These are phyloP conservation scores for Hypoxylon trugodes DNA, from an alignment of 495 filamentous ascomycete genomes.

Conservation along the genomic window DNA sequence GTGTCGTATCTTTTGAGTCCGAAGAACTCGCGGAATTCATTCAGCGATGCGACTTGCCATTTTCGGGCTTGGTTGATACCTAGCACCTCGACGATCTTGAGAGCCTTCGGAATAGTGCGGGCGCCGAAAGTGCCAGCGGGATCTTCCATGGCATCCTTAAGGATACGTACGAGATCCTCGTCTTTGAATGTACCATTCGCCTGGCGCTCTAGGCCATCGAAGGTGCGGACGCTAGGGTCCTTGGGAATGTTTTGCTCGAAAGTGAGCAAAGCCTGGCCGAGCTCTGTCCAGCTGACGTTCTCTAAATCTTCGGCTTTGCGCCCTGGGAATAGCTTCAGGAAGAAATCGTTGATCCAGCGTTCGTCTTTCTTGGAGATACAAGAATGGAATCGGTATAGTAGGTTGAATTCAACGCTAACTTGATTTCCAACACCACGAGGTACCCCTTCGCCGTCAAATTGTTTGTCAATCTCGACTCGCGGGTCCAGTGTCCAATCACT, in stretches of 20 bases:
- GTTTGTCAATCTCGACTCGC: conserved; percentile 65
- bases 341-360: conserved; percentile 70
- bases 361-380: conserved; percentile 71
- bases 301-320: conserved; percentile 60
- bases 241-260: conserved; percentile 61
- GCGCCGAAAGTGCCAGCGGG: conserved; percentile 67
- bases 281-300: conserved; percentile 61
- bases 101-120: conserved; percentile 70
- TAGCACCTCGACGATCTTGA: conserved; percentile 76
- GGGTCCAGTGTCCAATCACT: conserved; percentile 82
- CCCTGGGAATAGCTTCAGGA: conserved; percentile 64
- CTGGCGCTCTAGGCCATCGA: conserved; percentile 66
- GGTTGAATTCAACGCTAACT: conserved; percentile 79
- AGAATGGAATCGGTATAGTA: conserved; percentile 78
- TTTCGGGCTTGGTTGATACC: conserved; percentile 80
- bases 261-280: conserved; percentile 57
- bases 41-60: conserved; percentile 80
- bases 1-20: conserved; percentile 70
- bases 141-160: conserved; percentile 68
- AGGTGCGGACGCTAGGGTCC: conserved; percentile 67
- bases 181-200: conserved; percentile 65
- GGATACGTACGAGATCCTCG: conserved; percentile 67
- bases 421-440: conserved; percentile 77
- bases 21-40: conserved; percentile 84
- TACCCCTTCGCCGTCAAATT: conserved; percentile 58